These are phyloP conservation scores for Carex kokanica DNA, from an alignment of 176 grass and related monocot genomes.

Conservation along the genomic window DNA sequence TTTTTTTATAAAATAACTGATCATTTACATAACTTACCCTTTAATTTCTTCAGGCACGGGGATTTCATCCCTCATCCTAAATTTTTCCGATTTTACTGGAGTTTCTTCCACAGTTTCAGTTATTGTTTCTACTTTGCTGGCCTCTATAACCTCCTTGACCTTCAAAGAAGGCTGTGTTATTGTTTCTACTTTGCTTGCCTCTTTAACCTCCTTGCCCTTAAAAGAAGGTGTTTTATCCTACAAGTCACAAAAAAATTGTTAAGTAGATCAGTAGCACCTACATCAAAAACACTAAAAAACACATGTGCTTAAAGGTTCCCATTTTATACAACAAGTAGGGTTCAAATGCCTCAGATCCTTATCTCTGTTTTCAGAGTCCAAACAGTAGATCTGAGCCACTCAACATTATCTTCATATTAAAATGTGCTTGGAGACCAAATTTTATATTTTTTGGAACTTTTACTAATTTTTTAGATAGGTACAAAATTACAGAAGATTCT, in stretches of 20 bases:
- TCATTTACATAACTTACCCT: conserved; percentile 43
- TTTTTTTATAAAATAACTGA: not conserved
- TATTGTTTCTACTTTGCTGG: conserved; percentile 18
- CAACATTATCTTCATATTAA: too few relatives aligned
- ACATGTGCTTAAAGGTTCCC: not conserved
- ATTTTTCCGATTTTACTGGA: conserved; percentile 20
- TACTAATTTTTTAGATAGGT: too few relatives aligned
- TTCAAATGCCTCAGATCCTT: too few relatives aligned
- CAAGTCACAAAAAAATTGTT: conserved; percentile 6
- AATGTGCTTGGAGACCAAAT: too few relatives aligned
- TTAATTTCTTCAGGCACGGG: conserved; percentile 27
- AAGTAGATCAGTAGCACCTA: conserved; percentile 9
- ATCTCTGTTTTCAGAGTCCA: too few relatives aligned
- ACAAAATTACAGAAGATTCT: too few relatives aligned
- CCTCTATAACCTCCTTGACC: conserved; percentile 29
- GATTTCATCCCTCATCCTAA: conserved; percentile 26
- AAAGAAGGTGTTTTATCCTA: conserved; percentile 37
- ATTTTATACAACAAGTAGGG: not conserved
- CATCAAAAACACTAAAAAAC: conserved; percentile 23
- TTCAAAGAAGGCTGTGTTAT: conserved; percentile 26
- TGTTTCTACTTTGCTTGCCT: conserved; percentile 20
- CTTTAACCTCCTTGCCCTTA: conserved; percentile 6
- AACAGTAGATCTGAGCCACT: too few relatives aligned
- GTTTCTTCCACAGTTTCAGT: conserved; percentile 18
- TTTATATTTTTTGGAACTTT: too few relatives aligned